These are phyloP conservation scores for Nicotiana knightiana DNA, from an alignment of 257 asterid species.

Conservation along the genomic window DNA sequence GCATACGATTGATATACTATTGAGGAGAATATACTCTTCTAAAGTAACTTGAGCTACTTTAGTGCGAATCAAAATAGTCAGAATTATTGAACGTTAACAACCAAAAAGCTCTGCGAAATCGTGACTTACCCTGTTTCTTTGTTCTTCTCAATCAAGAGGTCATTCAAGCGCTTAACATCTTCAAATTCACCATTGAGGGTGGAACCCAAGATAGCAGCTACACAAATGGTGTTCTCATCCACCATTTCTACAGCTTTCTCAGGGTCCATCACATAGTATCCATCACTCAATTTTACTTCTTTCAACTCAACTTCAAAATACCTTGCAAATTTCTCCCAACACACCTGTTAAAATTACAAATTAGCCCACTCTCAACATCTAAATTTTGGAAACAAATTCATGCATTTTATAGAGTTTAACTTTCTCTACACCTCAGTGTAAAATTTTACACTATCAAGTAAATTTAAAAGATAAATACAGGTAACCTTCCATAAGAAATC, in stretches of 20 bases:
- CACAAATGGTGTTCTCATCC: constrained; percentile 90
- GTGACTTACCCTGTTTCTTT: constrained; percentile 57
- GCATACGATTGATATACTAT: neutral
- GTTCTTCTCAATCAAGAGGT: constrained; percentile 61
- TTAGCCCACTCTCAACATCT: neutral
- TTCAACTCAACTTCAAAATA: constrained; percentile 89
- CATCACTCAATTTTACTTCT: constrained; percentile 72
- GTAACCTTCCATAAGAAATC: neutral
- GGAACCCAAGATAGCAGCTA: constrained; percentile 86
- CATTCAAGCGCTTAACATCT: constrained; percentile 75
- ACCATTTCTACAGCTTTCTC: constrained; percentile 81
- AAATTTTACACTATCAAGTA: neutral
- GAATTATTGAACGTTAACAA: neutral
- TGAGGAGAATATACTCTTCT: neutral
- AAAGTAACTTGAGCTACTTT: neutral
- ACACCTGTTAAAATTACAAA: constrained; percentile 27
- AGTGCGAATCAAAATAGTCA: neutral
- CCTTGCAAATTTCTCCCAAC: constrained; percentile 96
- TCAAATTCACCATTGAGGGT: constrained; percentile 91
- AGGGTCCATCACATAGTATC: constrained; percentile 91
- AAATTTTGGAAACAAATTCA: neutral
- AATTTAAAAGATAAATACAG: neutral
- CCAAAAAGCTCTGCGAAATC: neutral
- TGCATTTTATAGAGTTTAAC: neutral
- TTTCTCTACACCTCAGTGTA: neutral